Evolutionary conservation across 2,329 filamentous ascomycete species (phyloP).

Genomic region (Colletotrichum eleusines): DNA sequence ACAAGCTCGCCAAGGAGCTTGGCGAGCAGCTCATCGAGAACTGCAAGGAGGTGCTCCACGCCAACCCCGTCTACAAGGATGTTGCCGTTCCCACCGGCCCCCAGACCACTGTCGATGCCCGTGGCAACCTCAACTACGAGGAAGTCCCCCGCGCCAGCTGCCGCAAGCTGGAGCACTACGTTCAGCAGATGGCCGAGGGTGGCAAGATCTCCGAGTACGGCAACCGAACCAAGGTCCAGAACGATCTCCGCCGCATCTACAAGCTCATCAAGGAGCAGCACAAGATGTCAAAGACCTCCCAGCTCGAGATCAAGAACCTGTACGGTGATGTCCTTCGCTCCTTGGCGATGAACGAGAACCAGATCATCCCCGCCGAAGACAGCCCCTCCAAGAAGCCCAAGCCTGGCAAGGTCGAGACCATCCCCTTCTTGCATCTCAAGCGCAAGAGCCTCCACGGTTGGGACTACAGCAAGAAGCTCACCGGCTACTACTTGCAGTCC

Average conservation of each 20-base stretch:
- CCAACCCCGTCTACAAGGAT: constrained; percentile 94
- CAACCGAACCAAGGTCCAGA: constrained; percentile 97
- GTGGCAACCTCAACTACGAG: constrained; percentile 92
- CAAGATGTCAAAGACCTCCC: constrained; percentile 95
- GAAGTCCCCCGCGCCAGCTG: constrained; percentile 89
- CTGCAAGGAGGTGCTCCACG: constrained; percentile 90
- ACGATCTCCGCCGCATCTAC: constrained; percentile 93
- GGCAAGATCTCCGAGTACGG: constrained; percentile 99
- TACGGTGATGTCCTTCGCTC: constrained; percentile 96
- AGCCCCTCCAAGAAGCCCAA: constrained; percentile 62
- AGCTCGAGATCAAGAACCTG: constrained; percentile 94
- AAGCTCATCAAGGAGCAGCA: constrained; percentile 99
- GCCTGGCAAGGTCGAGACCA: constrained; percentile 88
- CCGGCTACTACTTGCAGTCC: constrained; percentile 90
- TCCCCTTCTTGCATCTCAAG: constrained; percentile 97
- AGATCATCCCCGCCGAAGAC: constrained; percentile 92
- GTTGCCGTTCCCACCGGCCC: constrained; percentile 92
- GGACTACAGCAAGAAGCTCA: constrained; percentile 99
- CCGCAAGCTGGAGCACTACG: constrained; percentile 97
- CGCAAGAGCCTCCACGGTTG: constrained; percentile 93
- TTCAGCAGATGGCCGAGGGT: constrained; percentile 97
- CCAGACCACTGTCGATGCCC: constrained; percentile 90
- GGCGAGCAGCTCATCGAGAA: constrained; percentile 96
- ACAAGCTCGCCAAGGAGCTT: constrained; percentile 96
- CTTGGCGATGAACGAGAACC: constrained; percentile 96